Conservation (phyloP, 768 basidiomycete species). For the Lyophyllum semitale region DNA sequence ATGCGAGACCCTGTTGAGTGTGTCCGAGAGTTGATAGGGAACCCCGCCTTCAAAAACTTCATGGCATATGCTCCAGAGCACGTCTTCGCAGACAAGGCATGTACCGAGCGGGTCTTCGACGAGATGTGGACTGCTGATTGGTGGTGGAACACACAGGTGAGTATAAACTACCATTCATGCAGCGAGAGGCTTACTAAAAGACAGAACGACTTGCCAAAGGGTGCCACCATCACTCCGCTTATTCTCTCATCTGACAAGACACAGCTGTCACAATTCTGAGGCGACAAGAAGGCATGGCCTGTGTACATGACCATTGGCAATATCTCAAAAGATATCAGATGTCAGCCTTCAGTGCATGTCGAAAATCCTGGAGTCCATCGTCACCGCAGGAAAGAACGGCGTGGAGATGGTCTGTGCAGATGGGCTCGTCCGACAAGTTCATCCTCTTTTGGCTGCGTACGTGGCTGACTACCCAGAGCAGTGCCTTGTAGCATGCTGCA, state of each 20-base stretch:
- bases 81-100: constrained; percentile 16
- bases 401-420: constrained; percentile 34
- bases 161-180: neutral
- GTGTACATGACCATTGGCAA: constrained; percentile 43
- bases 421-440: constrained; percentile 23
- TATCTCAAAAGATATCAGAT: constrained; percentile 27
- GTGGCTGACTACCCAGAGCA: constrained; percentile 34
- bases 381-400: constrained; percentile 27
- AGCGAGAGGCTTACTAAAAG: neutral
- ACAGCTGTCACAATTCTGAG: constrained; percentile 29
- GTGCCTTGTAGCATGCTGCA: constrained; percentile 29
- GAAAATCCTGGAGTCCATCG: constrained; percentile 28
- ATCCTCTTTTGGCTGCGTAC: constrained; percentile 31
- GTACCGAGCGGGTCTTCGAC: constrained; percentile 12
- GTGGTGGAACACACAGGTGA: constrained; percentile 38
- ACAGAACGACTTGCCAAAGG: constrained; percentile 18
- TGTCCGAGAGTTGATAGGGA: constrained; percentile 27
- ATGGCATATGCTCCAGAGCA: constrained; percentile 28
- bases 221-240: constrained; percentile 31
- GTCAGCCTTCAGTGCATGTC: constrained; percentile 26
- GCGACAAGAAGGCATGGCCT: constrained; percentile 40
- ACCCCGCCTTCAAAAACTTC: constrained; percentile 28
- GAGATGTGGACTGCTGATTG: too few relatives aligned
- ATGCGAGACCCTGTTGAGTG: constrained; percentile 28
- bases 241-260: constrained; percentile 37